Evolutionary conservation across 1,139 yeast genomes (phyloP), one percentile per base, ranked within the genome.

Genomic region (Nematodospora anomalae): DNA sequence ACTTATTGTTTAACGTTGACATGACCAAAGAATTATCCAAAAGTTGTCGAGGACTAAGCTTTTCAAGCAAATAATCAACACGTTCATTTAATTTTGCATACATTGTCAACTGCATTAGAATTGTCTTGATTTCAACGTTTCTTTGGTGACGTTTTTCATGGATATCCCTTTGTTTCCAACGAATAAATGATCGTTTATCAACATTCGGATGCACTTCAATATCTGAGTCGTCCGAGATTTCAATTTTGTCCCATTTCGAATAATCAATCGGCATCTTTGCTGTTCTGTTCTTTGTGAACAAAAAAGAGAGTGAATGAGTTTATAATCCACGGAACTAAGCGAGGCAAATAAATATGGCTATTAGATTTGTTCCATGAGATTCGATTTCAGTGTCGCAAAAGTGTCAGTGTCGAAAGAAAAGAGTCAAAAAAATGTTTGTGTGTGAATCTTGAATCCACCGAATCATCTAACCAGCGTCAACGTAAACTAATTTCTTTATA

Each of bases 171-270:
- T 94, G 99, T 58, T 89, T 92, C 98, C 97, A 92, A 44, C 81
- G 79, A 52, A 94, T 87, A 52, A 94, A 90, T 2, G 97, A 89
- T 34, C 70, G 71, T 59, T 94, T 94, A 62, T 94, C 99, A 23
- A 94, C 98, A 55, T 94, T 94, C 42, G 98, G 99, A 59, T 94
- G 99, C 7, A 90, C 98, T 55, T 92, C 98, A 33, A 90, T 72
- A 56, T 92, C 97, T 5, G 96, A 87, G 59, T 92, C 99, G 57
- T 92, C 99, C 12, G 96, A 87, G 33, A 92, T 69, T 60, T 92
- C 98, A 43, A 92, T 78, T 58, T 88, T 88, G 62, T 92, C 99
- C 97, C 98, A 92, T 59, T 92, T 92, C 10, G 97, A 89, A 62
- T 92, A 92, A 58, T 92, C 98, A 50, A 90, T 81, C 36, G 86